phyloP scores from a whole-genome alignment of 139 green algal species.

The Diplosphaera chodatii region DNA sequence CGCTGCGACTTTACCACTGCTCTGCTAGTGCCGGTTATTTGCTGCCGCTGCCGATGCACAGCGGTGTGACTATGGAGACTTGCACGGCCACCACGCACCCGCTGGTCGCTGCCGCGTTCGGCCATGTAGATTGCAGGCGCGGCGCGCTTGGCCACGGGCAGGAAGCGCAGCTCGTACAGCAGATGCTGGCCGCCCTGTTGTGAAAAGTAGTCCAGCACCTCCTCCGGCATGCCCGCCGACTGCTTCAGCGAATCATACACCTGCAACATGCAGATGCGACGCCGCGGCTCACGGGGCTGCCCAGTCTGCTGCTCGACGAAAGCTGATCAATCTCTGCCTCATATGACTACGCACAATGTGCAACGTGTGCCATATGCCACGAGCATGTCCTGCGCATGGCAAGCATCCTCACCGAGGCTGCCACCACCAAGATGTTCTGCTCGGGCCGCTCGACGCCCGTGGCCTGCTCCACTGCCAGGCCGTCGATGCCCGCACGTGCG shows the following conservation, averaged over 20 bases:
- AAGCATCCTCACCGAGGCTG: constrained; percentile 20
- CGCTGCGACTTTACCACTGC: too few relatives aligned
- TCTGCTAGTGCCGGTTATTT: too few relatives aligned
- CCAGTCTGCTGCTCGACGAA: too few relatives aligned
- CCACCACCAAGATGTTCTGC: constrained; percentile 61
- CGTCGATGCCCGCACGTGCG: constrained; percentile 44
- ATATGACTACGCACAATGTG: too few relatives aligned
- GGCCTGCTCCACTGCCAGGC: constrained; percentile 42
- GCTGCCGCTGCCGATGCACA: too few relatives aligned
- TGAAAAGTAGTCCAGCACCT: constrained; percentile 46
- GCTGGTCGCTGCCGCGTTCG: constrained; percentile 22
- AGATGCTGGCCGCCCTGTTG: constrained; percentile 30
- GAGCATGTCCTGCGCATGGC: too few relatives aligned
- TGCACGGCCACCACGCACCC: too few relatives aligned
- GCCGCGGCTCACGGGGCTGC: too few relatives aligned
- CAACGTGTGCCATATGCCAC: too few relatives aligned
- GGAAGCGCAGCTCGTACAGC: constrained; percentile 65
- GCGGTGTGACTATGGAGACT: too few relatives aligned
- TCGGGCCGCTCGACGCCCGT: constrained; percentile 56
- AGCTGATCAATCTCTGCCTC: too few relatives aligned
- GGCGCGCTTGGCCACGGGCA: constrained; percentile 24
- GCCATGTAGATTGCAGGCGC: constrained; percentile 32
- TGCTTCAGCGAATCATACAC: constrained; percentile 59
- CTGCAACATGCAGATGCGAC: too few relatives aligned
- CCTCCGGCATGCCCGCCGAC: constrained; percentile 14